Percentiles rank a stretch among this genome's conserved stretches.
These are phyloP conservation scores for Talaromyces sp. DNA, from an alignment of 2,329 filamentous ascomycete genomes.

Conservation along the genomic window DNA sequence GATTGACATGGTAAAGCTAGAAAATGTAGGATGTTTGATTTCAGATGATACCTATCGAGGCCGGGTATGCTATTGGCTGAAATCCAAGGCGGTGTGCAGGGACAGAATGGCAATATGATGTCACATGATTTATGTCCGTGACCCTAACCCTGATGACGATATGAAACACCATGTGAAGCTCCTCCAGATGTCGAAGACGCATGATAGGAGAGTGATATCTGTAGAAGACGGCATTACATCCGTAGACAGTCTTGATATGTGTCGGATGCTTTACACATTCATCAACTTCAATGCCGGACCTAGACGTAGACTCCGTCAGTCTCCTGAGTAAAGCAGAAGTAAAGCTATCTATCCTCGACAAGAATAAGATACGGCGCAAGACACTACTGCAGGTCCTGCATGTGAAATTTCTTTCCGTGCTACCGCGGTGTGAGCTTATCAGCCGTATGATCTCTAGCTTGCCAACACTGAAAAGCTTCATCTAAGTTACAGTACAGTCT, in stretches of 20 bases:
- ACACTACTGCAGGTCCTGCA: slow-evolving; percentile 1
- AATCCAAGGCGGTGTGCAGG: neutral
- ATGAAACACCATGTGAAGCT: neutral
- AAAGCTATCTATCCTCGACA: neutral
- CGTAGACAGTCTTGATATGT: too few species aligned
- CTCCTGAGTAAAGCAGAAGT: neutral
- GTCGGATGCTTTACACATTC: too few species aligned
- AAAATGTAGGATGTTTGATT: neutral
- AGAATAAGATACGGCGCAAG: neutral
- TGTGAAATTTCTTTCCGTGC: neutral
- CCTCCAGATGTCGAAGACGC: neutral
- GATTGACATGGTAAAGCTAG: neutral
- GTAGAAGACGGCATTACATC: neutral
- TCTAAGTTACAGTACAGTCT: neutral
- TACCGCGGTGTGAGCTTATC: neutral
- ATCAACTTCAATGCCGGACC: too few species aligned
- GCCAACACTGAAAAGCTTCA: neutral
- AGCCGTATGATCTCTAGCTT: neutral
- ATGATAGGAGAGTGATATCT: neutral
- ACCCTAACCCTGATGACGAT: neutral
- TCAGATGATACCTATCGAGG: slow-evolving; percentile 1
- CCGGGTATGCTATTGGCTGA: neutral
- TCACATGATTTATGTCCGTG: neutral
- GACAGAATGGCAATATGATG: slow-evolving; percentile 5
- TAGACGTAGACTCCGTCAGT: too few species aligned